These are phyloP conservation scores for Chiua virens DNA, from an alignment of 768 basidiomycete genomes.

Conservation along the genomic window DNA sequence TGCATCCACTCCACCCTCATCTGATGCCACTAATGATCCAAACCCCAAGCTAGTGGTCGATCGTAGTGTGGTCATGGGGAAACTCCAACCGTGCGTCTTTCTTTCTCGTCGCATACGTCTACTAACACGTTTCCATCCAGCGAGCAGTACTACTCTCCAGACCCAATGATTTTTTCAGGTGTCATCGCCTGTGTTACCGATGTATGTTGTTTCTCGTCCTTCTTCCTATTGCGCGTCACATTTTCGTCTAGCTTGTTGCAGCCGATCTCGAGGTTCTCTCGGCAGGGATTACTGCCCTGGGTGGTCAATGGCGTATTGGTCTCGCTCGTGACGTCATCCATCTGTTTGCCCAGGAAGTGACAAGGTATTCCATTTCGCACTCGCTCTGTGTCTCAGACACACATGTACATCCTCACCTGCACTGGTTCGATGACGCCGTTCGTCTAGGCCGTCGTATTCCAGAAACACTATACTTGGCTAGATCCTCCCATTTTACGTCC, in stretches of 20 bases:
- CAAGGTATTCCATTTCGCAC: slow-evolving; percentile 46
- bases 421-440: slow-evolving; percentile 88
- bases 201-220: slow-evolving; percentile 35
- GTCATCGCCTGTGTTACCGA: slow-evolving; percentile 71
- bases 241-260: slow-evolving; percentile 46
- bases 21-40: slow-evolving; percentile 3
- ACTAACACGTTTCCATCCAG: slow-evolving; percentile 28
- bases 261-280: slow-evolving; percentile 72
- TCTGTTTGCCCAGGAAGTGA: slow-evolving; percentile 58
- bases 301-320: slow-evolving; percentile 77
- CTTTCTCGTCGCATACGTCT: background rate
- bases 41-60: too few species aligned
- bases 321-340: slow-evolving; percentile 88
- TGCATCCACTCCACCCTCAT: slow-evolving; percentile 51
- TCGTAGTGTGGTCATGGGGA: too few species aligned
- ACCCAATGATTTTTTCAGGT: slow-evolving; percentile 83
- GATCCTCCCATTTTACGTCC: slow-evolving; percentile 53
- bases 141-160: slow-evolving; percentile 67
- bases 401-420: slow-evolving; percentile 78
- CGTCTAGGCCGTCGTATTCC: slow-evolving; percentile 55
- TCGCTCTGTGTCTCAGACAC: too few species aligned
- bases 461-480: slow-evolving; percentile 70
- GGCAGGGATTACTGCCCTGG: slow-evolving; percentile 70
- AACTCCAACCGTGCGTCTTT: too few species aligned
- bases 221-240: background rate